Conservation (phyloP, 371 early-diverging fungal genomes). For the Haplosporangium sp. region DNA sequence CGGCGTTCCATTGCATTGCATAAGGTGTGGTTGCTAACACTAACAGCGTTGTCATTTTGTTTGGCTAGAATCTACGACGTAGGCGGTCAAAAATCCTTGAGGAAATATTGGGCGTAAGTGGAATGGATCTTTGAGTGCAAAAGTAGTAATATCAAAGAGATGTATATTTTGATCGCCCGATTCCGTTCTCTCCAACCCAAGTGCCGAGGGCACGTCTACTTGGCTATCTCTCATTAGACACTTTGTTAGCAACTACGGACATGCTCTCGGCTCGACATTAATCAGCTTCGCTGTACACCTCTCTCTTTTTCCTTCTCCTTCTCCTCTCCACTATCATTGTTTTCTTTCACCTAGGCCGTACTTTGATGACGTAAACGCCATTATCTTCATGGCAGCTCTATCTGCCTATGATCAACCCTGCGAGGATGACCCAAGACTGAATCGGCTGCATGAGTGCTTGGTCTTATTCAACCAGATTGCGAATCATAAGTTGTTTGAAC, state of each 20-base stretch:
- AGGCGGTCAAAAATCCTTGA: conserved; percentile 65
- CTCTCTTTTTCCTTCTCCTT: not conserved
- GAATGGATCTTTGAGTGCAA: not conserved
- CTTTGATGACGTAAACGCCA: conserved; percentile 73
- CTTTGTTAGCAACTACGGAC: too few relatives aligned
- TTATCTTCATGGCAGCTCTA: conserved; percentile 66
- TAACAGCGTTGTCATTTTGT: not conserved
- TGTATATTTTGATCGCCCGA: too few relatives aligned
- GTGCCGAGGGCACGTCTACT: too few relatives aligned
- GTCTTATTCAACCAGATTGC: conserved; percentile 68
- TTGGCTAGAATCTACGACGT: conserved; percentile 63
- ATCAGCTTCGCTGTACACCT: not conserved
- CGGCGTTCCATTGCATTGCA: too few relatives aligned
- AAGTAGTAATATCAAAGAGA: too few relatives aligned
- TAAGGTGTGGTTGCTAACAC: not conserved
- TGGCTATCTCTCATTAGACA: not conserved
- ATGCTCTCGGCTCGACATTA: too few relatives aligned
- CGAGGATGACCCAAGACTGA: conserved; percentile 63
- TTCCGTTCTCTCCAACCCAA: too few relatives aligned
- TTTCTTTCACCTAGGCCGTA: conserved; percentile 59
- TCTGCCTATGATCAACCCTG: conserved; percentile 66
- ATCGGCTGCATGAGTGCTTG: conserved; percentile 65
- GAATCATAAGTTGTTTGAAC: conserved; percentile 61
- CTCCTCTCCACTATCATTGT: not conserved
- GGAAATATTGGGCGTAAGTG: conserved; percentile 75